phyloP scores from a whole-genome alignment of 192 early-diverging fungal species.

The Podila minutissima region DNA sequence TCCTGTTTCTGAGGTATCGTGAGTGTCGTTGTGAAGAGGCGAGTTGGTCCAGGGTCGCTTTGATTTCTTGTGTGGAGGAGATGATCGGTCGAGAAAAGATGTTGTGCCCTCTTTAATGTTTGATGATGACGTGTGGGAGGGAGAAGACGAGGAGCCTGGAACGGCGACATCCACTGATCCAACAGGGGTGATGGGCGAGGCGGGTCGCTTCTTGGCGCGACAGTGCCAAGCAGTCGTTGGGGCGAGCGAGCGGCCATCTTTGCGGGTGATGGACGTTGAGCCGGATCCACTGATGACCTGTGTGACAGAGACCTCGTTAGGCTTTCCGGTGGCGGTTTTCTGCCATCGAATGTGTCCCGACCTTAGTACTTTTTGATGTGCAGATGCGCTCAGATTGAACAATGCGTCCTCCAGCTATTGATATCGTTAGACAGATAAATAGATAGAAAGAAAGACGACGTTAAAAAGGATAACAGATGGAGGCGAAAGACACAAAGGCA shows the following conservation, averaged over 20 bases:
- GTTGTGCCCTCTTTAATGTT: slow-evolving; percentile 5
- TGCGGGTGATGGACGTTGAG: slow-evolving; percentile 30
- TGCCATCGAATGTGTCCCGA: slow-evolving; percentile 9
- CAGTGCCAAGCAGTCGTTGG: slow-evolving; percentile 25
- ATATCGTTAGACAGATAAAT: background rate
- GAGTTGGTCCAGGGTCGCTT: slow-evolving; percentile 35
- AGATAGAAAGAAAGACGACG: background rate
- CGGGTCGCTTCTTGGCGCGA: slow-evolving; percentile 49
- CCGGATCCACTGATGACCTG: slow-evolving; percentile 23
- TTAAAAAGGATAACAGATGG: background rate
- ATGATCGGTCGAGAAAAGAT: slow-evolving; percentile 34
- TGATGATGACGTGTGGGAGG: background rate
- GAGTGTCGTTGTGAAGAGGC: background rate
- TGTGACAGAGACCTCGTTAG: slow-evolving; percentile 13
- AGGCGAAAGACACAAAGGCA: background rate
- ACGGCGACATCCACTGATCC: slow-evolving; percentile 41
- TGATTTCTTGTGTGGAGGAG: slow-evolving; percentile 49
- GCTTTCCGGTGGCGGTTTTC: slow-evolving; percentile 6
- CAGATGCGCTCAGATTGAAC: slow-evolving; percentile 55
- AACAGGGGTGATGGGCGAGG: slow-evolving; percentile 48
- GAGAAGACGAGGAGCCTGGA: slow-evolving; percentile 8
- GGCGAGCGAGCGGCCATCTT: slow-evolving; percentile 11
- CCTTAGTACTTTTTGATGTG: slow-evolving; percentile 35
- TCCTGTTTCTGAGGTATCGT: background rate
- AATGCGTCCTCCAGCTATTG: slow-evolving; percentile 56